phyloP scores from a whole-genome alignment of 805 yeast species.

The Sugiyamaella americana region DNA sequence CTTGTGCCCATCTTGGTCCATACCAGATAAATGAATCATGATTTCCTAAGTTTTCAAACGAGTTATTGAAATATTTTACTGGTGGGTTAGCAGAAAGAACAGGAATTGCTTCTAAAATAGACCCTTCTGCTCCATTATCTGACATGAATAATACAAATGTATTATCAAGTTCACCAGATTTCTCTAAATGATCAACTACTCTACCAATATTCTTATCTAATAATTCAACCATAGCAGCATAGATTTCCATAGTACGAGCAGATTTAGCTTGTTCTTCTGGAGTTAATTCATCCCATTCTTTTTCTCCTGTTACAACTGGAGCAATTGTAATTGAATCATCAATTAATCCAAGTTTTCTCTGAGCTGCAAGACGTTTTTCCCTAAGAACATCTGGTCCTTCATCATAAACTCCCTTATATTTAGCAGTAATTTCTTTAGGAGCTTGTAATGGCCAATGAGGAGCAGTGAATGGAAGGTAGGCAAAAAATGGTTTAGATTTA shows the following conservation, averaged over 20 bases:
- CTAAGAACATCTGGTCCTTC: slow-evolving; percentile 45
- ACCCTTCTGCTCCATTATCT: slow-evolving; percentile 62
- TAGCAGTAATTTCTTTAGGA: slow-evolving; percentile 41
- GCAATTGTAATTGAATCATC: slow-evolving; percentile 37
- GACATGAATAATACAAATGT: slow-evolving; percentile 55
- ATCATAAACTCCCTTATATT: slow-evolving; percentile 44
- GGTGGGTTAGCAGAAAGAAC: slow-evolving; percentile 28
- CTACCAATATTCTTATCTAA: slow-evolving; percentile 49
- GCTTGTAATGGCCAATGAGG: slow-evolving; percentile 68
- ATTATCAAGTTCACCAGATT: slow-evolving; percentile 43
- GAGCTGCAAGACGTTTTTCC: slow-evolving; percentile 35
- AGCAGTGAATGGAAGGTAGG: slow-evolving; percentile 52
- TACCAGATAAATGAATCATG: slow-evolving; percentile 45
- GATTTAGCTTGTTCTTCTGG: slow-evolving; percentile 36
- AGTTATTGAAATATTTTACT: slow-evolving; percentile 38
- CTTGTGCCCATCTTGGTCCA: slow-evolving; percentile 57
- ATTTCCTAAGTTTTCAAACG: slow-evolving; percentile 44
- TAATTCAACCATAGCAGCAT: slow-evolving; percentile 60
- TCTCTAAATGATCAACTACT: slow-evolving; percentile 39
- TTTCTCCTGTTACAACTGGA: slow-evolving; percentile 28
- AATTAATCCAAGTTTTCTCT: slow-evolving; percentile 42
- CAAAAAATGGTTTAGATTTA: slow-evolving; percentile 42
- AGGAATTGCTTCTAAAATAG: slow-evolving; percentile 50
- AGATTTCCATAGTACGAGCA: slow-evolving; percentile 46
- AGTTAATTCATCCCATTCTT: slow-evolving; percentile 40